These are phyloP conservation scores for Articulospora tetracladia DNA, from an alignment of 495 filamentous ascomycete species.

Conservation along the genomic window DNA sequence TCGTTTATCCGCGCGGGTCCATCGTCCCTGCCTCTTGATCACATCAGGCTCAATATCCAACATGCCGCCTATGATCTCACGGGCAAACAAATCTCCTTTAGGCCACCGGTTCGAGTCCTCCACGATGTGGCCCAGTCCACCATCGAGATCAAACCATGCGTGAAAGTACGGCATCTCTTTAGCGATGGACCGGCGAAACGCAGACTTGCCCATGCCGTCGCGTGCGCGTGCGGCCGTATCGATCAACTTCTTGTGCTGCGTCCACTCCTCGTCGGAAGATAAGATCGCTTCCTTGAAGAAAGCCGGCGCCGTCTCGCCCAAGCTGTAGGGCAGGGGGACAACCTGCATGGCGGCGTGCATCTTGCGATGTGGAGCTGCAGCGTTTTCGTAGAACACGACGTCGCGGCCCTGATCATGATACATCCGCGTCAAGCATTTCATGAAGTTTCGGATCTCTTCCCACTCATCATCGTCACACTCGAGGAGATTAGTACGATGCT, in stretches of 20 bases:
- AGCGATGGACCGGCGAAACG: slow-evolving; percentile 77
- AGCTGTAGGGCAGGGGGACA: slow-evolving; percentile 80
- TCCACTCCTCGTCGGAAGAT: slow-evolving; percentile 84
- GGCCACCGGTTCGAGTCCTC: slow-evolving; percentile 89
- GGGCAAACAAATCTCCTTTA: slow-evolving; percentile 85
- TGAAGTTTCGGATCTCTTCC: slow-evolving; percentile 99
- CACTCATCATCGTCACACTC: slow-evolving; percentile 99
- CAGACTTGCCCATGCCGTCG: slow-evolving; percentile 68
- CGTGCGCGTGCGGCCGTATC: slow-evolving; percentile 71
- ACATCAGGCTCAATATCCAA: slow-evolving; percentile 77
- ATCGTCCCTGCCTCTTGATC: slow-evolving; percentile 87
- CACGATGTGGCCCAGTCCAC: slow-evolving; percentile 87
- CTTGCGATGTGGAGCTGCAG: slow-evolving; percentile 72
- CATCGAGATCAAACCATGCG: slow-evolving; percentile 91
- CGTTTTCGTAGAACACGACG: slow-evolving; percentile 97
- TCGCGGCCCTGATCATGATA: slow-evolving; percentile 88
- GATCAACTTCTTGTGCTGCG: slow-evolving; percentile 90
- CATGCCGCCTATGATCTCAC: slow-evolving; percentile 93
- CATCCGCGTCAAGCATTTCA: slow-evolving; percentile 91
- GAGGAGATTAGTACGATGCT: slow-evolving; percentile 83
- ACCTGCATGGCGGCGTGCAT: slow-evolving; percentile 82
- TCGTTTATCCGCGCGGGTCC: slow-evolving; percentile 65
- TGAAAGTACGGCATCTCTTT: slow-evolving; percentile 99
- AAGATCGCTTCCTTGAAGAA: slow-evolving; percentile 97
- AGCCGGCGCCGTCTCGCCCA: slow-evolving; percentile 86